Conservation (phyloP, 108 stramenopile genomes). For the Licmophora abbreviata region DNA sequence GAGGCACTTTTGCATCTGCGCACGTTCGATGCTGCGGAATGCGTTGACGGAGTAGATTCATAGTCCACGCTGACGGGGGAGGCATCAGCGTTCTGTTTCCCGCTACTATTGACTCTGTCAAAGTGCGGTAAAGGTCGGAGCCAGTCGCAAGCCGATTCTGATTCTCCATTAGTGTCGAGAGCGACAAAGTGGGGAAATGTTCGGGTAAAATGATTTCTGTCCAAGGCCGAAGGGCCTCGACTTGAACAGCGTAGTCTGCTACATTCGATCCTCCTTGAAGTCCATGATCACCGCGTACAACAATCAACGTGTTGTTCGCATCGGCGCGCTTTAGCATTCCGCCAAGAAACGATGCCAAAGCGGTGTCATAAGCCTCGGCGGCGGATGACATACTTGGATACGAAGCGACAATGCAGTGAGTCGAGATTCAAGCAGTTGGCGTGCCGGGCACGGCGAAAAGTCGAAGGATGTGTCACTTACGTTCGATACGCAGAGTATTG, state of each 20-base stretch:
- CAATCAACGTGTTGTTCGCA: slow-evolving; percentile 25
- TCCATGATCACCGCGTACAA: slow-evolving; percentile 46
- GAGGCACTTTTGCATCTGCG: no score
- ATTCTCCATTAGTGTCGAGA: slow-evolving; percentile 20
- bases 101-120: slow-evolving; percentile 22
- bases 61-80: no score
- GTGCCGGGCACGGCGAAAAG: no score
- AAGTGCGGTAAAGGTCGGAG: slow-evolving; percentile 34
- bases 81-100: not conserved
- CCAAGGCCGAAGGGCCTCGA: slow-evolving; percentile 44
- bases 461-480: slow-evolving; percentile 15
- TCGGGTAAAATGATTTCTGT: slow-evolving; percentile 38
- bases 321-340: slow-evolving; percentile 18
- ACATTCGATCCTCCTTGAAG: slow-evolving; percentile 27
- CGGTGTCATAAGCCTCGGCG: slow-evolving; percentile 33
- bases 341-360: slow-evolving; percentile 20
- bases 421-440: no score
- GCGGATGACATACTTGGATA: no score
- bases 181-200: slow-evolving; percentile 13
- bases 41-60: no score
- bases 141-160: slow-evolving; percentile 33
- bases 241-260: slow-evolving; percentile 36
- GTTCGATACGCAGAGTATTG: slow-evolving; percentile 29
- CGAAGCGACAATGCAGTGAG: no score
- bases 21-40: no score